These are phyloP conservation scores for Hypoxylon sp. DNA, from an alignment of 2,329 filamentous ascomycete species.

Conservation along the genomic window DNA sequence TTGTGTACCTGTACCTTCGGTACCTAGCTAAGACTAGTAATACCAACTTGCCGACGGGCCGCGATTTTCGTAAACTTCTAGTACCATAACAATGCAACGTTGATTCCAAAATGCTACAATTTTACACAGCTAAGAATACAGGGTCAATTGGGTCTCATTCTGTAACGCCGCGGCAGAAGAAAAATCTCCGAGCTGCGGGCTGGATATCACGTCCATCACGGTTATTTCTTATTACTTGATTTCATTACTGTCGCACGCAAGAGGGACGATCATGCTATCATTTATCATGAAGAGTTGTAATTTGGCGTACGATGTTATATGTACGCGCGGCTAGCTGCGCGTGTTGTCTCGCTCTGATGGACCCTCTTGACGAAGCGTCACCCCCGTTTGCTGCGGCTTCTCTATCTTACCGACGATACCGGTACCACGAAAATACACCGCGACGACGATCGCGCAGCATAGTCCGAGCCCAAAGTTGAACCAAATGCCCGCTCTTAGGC, in stretches of 20 bases:
- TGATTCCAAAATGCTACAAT: not conserved
- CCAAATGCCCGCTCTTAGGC: conserved; percentile 64
- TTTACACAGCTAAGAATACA: not conserved
- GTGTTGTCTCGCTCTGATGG: conserved; percentile 2
- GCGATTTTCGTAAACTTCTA: too few species aligned
- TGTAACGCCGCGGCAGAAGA: conserved; percentile 21
- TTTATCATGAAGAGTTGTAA: conserved; percentile 3
- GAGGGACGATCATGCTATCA: conserved; percentile 1
- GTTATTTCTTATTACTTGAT: not conserved
- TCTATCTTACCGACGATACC: conserved; percentile 63
- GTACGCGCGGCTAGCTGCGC: conserved; percentile 10
- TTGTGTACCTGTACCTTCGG: not conserved
- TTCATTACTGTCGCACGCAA: not conserved
- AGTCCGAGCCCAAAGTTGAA: conserved; percentile 63
- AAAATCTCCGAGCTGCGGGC: conserved; percentile 31
- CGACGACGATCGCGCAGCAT: conserved; percentile 57
- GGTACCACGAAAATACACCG: conserved; percentile 62
- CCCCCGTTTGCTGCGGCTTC: conserved; percentile 35
- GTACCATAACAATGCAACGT: conserved; percentile 6
- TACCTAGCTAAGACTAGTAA: conserved; percentile 9
- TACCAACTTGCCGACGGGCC: conserved; percentile 13
- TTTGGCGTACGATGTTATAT: not conserved
- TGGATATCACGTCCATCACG: not conserved
- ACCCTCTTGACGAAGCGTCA: conserved; percentile 8
- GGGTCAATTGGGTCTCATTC: conserved; percentile 6